These are phyloP conservation scores for Xanthoceras sorbifolium DNA, from an alignment of 345 rosid genomes.

Conservation along the genomic window DNA sequence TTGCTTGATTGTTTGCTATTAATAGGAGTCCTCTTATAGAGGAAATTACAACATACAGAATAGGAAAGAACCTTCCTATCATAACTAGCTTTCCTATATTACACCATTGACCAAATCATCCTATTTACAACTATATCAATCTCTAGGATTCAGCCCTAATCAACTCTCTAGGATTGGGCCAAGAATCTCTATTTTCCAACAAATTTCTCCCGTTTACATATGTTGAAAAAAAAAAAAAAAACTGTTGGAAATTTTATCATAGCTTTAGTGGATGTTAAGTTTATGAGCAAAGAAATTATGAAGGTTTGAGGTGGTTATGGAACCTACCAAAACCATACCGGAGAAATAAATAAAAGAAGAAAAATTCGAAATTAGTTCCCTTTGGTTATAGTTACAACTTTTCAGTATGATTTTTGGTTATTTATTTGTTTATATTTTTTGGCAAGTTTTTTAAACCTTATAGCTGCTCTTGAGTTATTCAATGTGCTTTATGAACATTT, in stretches of 20 bases:
- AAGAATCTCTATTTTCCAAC: no score
- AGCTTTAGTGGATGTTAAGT: not conserved
- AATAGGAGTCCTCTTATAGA: no score
- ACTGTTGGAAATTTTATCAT: not conserved
- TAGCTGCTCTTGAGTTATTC: not conserved
- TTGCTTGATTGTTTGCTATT: no score
- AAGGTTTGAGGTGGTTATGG: not conserved
- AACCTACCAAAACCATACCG: not conserved
- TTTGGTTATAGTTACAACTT: not conserved
- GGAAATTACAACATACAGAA: no score
- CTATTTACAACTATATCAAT: no score
- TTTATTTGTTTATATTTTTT: not conserved
- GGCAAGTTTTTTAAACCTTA: not conserved
- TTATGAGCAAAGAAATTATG: not conserved
- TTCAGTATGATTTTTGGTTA: not conserved
- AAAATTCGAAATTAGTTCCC: not conserved
- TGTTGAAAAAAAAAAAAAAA: no score
- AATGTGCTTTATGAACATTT: not conserved
- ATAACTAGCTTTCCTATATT: no score
- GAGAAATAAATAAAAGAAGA: not conserved
- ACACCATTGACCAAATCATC: no score
- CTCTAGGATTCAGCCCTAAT: no score
- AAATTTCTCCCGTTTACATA: not conserved
- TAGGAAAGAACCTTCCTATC: no score
- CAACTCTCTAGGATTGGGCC: no score